phyloP scores from a whole-genome alignment of 2,329 filamentous ascomycete species.

The Colletotrichum magnum region DNA sequence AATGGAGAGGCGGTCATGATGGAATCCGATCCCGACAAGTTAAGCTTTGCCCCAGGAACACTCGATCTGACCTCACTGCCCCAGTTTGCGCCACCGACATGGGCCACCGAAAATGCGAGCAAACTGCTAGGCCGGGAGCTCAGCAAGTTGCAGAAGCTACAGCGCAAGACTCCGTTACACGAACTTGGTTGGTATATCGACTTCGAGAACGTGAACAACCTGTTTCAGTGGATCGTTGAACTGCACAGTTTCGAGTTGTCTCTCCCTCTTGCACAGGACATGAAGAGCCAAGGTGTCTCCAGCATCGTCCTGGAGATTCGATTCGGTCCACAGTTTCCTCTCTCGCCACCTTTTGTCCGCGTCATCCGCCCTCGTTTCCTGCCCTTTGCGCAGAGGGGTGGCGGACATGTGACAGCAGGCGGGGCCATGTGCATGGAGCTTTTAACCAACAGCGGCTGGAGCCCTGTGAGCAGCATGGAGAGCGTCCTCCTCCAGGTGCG shows the following conservation, averaged over 20 bases:
- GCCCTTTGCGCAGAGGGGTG: constrained; percentile 79
- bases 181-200: constrained; percentile 90
- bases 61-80: constrained; percentile 75
- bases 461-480: constrained; percentile 79
- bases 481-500: constrained; percentile 85
- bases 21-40: constrained; percentile 43
- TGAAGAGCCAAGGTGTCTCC: constrained; percentile 71
- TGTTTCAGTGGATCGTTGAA: constrained; percentile 94
- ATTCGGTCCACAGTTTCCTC: constrained; percentile 82
- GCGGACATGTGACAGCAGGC: constrained; percentile 87
- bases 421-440: constrained; percentile 90
- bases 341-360: constrained; percentile 86
- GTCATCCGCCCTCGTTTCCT: constrained; percentile 86
- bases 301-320: constrained; percentile 87
- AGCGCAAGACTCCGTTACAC: constrained; percentile 71
- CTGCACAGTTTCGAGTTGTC: constrained; percentile 82
- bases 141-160: constrained; percentile 72
- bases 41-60: constrained; percentile 74
- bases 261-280: constrained; percentile 81
- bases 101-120: constrained; percentile 74
- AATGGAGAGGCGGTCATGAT: not conserved
- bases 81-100: constrained; percentile 74
- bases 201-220: constrained; percentile 74
- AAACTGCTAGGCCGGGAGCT: constrained; percentile 77
- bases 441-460: constrained; percentile 88